These are phyloP conservation scores for Carex myosuroides DNA, from an alignment of 176 grass and related monocot species.

Conservation along the genomic window DNA sequence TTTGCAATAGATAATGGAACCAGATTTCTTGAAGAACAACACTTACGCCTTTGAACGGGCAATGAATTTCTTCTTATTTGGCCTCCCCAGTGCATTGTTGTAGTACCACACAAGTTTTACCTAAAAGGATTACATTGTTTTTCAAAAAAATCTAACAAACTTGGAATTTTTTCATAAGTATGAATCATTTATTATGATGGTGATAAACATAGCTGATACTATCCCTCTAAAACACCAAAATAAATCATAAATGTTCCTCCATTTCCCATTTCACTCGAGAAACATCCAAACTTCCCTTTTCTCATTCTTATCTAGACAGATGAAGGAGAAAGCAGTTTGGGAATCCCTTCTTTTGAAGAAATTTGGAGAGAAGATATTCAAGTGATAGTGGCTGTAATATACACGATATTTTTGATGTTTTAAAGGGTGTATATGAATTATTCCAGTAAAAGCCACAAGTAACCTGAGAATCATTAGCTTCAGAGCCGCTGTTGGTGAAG, in stretches of 20 bases:
- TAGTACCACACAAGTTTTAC: conserved; percentile 99
- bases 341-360: not conserved
- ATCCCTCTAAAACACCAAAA: not conserved
- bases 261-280: not conserved
- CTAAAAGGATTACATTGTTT: conserved; percentile 26
- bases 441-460: not conserved
- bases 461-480: conserved; percentile 99
- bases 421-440: not conserved
- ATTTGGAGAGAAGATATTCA: not conserved
- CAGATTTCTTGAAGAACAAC: not conserved
- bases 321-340: not conserved
- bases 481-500: conserved; percentile 97
- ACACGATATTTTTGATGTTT: not conserved
- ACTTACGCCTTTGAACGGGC: conserved; percentile 86
- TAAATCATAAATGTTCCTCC: not conserved
- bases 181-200: not conserved
- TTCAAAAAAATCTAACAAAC: not conserved
- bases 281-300: not conserved
- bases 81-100: conserved; percentile 93
- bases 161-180: not conserved
- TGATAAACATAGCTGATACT: not conserved
- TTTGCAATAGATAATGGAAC: not conserved
- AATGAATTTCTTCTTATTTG: conserved; percentile 98
- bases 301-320: not conserved
- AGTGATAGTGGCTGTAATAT: not conserved